These are phyloP conservation scores for Begonia masoniana DNA, from an alignment of 306 rosid species.

Conservation along the genomic window DNA sequence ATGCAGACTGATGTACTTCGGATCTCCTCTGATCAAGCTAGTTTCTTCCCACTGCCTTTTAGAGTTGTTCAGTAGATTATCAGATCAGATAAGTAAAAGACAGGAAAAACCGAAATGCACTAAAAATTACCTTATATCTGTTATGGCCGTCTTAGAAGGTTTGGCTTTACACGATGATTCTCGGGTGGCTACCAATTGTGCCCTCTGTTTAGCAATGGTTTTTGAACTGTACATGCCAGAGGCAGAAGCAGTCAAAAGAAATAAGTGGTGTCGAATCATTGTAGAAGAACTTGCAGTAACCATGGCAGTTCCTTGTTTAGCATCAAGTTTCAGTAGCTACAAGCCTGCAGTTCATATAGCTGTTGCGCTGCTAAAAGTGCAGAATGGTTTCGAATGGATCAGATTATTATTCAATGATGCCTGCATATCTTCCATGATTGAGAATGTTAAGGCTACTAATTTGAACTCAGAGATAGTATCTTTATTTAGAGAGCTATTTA, in stretches of 20 bases:
- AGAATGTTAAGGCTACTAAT: slow-evolving; percentile 34
- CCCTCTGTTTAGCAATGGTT: slow-evolving; percentile 53
- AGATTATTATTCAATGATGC: slow-evolving; percentile 42
- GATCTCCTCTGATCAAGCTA: slow-evolving; percentile 52
- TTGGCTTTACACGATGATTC: slow-evolving; percentile 44
- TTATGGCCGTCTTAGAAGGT: slow-evolving; percentile 61
- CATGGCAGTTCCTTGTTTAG: slow-evolving; percentile 49
- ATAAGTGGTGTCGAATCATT: slow-evolving; percentile 66
- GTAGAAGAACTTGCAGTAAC: slow-evolving; percentile 68
- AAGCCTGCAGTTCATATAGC: slow-evolving; percentile 52
- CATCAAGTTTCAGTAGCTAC: slow-evolving; percentile 36
- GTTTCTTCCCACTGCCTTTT: slow-evolving; percentile 60
- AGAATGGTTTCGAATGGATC: slow-evolving; percentile 57
- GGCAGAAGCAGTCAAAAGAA: slow-evolving; percentile 22
- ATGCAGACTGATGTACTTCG: slow-evolving; percentile 77
- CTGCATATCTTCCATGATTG: slow-evolving; percentile 59
- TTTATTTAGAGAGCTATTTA: slow-evolving; percentile 52
- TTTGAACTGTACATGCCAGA: slow-evolving; percentile 42
- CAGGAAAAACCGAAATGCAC: slow-evolving; percentile 41
- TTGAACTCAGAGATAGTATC: slow-evolving; percentile 46
- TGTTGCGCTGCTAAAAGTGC: slow-evolving; percentile 41
- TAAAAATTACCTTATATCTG: slow-evolving; percentile 38
- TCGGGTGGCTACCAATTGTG: slow-evolving; percentile 65
- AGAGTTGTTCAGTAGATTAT: slow-evolving; percentile 53
- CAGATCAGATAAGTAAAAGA: slow-evolving; percentile 39